Base-by-base conservation (phyloP, 257 asterid species). In the Henckelia pumila region DNA sequence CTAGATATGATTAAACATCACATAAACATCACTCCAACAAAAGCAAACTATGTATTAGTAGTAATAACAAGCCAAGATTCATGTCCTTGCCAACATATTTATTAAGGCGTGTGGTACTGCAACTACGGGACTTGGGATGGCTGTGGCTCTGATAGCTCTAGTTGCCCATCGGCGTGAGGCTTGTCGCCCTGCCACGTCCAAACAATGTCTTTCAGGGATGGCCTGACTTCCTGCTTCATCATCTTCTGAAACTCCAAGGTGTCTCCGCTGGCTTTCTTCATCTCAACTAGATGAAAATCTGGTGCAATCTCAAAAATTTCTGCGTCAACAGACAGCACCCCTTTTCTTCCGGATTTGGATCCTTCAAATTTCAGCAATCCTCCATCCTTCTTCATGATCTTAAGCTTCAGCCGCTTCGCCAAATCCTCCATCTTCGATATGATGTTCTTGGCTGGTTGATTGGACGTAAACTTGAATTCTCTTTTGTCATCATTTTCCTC, bases 161-260 rank as follows among this genome's bases (percentile, higher is more conserved):
- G 63, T 10, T 68, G 79, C 66, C 33, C 75, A 70, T 19, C 57
- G 2, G 62, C 20, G 17, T 32, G 77, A 23, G 74, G 77, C 58
- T 77, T 80, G 14, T 78, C 85, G 20, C 87, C 88, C 76, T 85
- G 93, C 96, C 91, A 87, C 53, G 92, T 68, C 95, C 96, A 89
- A 26, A 89, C 86, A 58, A 87, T 81, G 73, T 89, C 96, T 61
- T 83, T 66, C 70, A 91, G 52, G 2, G 79, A 81, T 20, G 95
- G 95, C 75, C 89, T 77, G 44, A 86, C 58, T 7, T 78, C 88
- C 73, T 74, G 59, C 73, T 83, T 78, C 87, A 91, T 78, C 79
- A 82, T 63, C 84, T 81, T 85, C 69, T 68, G 84, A 71, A 88
- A 89, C 64, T 92, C 95, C 73, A 92, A 47, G 0, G 91, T 84